phyloP scores from a whole-genome alignment of 371 early-diverging fungal species.

The Batrachochytrium dendrobatidis region DNA sequence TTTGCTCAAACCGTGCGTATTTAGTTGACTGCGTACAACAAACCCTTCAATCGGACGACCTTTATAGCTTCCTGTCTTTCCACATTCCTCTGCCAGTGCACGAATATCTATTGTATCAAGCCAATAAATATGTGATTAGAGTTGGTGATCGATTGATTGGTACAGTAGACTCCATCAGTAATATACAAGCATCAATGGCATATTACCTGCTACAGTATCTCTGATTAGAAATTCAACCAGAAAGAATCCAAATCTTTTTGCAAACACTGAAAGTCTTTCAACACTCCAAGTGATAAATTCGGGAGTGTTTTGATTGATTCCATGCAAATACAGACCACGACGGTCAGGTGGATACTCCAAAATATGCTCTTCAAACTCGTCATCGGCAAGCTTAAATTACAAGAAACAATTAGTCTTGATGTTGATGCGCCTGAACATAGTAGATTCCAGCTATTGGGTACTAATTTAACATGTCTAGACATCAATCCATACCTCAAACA shows the following conservation, averaged over 20 bases:
- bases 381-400: conserved; percentile 70
- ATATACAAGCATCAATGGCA: not conserved
- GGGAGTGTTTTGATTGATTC: conserved; percentile 74
- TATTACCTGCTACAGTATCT: conserved; percentile 25
- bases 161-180: not conserved
- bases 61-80: conserved; percentile 52
- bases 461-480: not conserved
- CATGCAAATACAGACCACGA: conserved; percentile 86
- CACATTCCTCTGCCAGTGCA: conserved; percentile 56
- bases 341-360: conserved; percentile 69
- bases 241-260: conserved; percentile 69
- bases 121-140: no score
- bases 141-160: not conserved
- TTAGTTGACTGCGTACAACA: conserved; percentile 86
- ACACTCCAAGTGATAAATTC: conserved; percentile 65
- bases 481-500: conserved; percentile 60
- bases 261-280: conserved; percentile 46
- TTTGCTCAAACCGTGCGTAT: no score
- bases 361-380: conserved; percentile 91
- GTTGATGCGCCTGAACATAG: not conserved
- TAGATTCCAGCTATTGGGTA: no score
- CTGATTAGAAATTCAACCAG: conserved; percentile 38
- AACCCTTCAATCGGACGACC: conserved; percentile 82
- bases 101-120: conserved; percentile 52
- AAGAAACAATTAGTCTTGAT: not conserved